These are phyloP conservation scores for Monilinia polystroma DNA, from an alignment of 2,329 filamentous ascomycete species.

Conservation along the genomic window DNA sequence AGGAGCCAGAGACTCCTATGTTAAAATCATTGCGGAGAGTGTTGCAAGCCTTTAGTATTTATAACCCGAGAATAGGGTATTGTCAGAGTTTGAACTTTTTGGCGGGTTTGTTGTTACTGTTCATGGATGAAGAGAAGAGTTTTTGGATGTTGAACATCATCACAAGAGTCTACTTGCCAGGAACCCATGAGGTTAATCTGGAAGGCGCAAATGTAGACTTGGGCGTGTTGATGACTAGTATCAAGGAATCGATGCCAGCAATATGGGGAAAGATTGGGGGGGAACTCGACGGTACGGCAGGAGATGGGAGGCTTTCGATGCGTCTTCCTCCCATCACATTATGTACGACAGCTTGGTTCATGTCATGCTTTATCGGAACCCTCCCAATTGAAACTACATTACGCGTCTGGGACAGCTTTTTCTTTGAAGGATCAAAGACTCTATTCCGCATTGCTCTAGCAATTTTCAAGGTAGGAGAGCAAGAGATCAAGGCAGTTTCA, in stretches of 20 bases:
- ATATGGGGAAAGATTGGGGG: slow-evolving; percentile 88
- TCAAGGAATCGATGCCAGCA: slow-evolving; percentile 77
- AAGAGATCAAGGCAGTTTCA: slow-evolving; percentile 72
- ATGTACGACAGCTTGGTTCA: slow-evolving; percentile 95
- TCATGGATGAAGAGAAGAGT: slow-evolving; percentile 84
- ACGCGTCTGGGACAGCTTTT: slow-evolving; percentile 92
- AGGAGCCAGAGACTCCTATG: slow-evolving; percentile 65
- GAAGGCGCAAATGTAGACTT: slow-evolving; percentile 93
- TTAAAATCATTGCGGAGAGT: slow-evolving; percentile 81
- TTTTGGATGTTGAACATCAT: slow-evolving; percentile 95
- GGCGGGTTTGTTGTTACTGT: slow-evolving; percentile 82
- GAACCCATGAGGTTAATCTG: slow-evolving; percentile 85
- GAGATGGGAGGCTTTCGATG: slow-evolving; percentile 40
- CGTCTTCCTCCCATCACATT: slow-evolving; percentile 85
- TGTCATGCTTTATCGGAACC: slow-evolving; percentile 94
- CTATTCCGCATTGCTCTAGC: slow-evolving; percentile 88
- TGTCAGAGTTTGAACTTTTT: slow-evolving; percentile 96
- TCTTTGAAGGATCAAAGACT: slow-evolving; percentile 92
- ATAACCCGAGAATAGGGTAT: slow-evolving; percentile 90
- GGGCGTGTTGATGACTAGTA: slow-evolving; percentile 83
- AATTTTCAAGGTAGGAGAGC: slow-evolving; percentile 86
- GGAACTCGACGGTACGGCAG: slow-evolving; percentile 56
- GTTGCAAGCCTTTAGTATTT: slow-evolving; percentile 83
- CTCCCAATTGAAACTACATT: slow-evolving; percentile 88
- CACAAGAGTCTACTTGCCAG: slow-evolving; percentile 81